Evolutionary conservation across 768 basidiomycete species (phyloP).

Genomic region (Tephrocybe sp.): DNA sequence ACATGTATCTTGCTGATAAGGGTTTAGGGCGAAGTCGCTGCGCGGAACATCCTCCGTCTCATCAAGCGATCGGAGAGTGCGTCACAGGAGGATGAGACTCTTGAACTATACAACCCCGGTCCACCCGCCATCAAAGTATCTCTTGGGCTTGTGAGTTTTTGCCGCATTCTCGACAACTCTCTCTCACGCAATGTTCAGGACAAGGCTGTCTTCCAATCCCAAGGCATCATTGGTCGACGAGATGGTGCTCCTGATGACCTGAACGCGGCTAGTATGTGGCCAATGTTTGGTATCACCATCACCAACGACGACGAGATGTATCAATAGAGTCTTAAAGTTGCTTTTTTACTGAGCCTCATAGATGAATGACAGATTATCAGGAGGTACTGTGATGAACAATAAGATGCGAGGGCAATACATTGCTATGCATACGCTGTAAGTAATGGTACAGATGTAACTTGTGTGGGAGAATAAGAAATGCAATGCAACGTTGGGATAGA

Average conservation of each 20-base stretch:
- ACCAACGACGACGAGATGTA: slow-evolving; percentile 32
- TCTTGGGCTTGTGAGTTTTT: slow-evolving; percentile 47
- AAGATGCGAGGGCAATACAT: too few species aligned
- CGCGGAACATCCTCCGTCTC: slow-evolving; percentile 49
- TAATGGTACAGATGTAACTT: too few species aligned
- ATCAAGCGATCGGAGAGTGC: slow-evolving; percentile 24
- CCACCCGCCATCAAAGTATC: slow-evolving; percentile 60
- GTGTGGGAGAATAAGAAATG: too few species aligned
- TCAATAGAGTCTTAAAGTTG: slow-evolving; percentile 6
- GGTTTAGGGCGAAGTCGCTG: slow-evolving; percentile 44
- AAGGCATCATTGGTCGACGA: slow-evolving; percentile 40
- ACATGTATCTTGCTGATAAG: not conserved
- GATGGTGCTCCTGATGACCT: slow-evolving; percentile 46
- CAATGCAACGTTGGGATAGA: too few species aligned
- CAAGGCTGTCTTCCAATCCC: slow-evolving; percentile 43
- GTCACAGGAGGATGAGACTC: slow-evolving; percentile 17
- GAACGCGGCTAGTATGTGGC: slow-evolving; percentile 46
- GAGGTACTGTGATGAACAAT: too few species aligned
- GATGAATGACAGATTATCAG: too few species aligned
- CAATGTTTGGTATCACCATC: slow-evolving; percentile 37
- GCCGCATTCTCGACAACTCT: not conserved
- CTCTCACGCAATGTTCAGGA: slow-evolving; percentile 4
- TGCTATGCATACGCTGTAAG: too few species aligned
- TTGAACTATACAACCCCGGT: slow-evolving; percentile 45
- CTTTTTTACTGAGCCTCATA: too few species aligned